A percentile compares a stretch with the other conserved stretches of the same genome.
Conservation (phyloP, 495 filamentous ascomycete species). For the Podospora pseudopauciseta region DNA sequence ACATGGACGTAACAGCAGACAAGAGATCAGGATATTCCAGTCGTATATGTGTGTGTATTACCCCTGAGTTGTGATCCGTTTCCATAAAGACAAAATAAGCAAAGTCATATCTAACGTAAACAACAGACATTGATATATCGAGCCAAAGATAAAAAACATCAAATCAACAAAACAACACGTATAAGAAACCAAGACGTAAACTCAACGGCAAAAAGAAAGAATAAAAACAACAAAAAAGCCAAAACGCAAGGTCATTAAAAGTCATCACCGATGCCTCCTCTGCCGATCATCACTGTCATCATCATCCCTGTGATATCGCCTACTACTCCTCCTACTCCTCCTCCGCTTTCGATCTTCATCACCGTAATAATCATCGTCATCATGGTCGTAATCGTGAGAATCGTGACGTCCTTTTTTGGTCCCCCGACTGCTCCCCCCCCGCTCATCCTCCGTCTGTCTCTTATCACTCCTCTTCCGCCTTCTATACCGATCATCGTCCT, state of each 20-base stretch:
- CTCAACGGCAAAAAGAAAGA: neutral
- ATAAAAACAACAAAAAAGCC: slow-evolving; percentile 8
- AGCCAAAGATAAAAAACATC: slow-evolving; percentile 4
- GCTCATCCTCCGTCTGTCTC: slow-evolving; percentile 6
- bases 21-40: neutral
- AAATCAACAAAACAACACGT: neutral
- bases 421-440: slow-evolving; percentile 16
- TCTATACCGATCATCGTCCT: neutral
- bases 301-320: neutral
- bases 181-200: neutral
- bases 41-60: neutral
- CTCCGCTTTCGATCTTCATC: slow-evolving; percentile 20
- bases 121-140: slow-evolving; percentile 3
- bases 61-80: slow-evolving; percentile 2
- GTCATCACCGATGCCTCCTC: slow-evolving; percentile 14
- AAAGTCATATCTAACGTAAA: slow-evolving; percentile 19
- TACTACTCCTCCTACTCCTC: slow-evolving; percentile 9
- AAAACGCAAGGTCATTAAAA: slow-evolving; percentile 22
- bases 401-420: slow-evolving; percentile 22
- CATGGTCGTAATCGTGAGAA: slow-evolving; percentile 10
- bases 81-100: slow-evolving; percentile 6
- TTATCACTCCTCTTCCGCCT: slow-evolving; percentile 1
- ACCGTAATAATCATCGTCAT: slow-evolving; percentile 22
- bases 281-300: neutral
- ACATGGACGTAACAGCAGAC: neutral